Conservation (phyloP, 2,329 filamentous ascomycete genomes). For the Lachnellula suecica region DNA sequence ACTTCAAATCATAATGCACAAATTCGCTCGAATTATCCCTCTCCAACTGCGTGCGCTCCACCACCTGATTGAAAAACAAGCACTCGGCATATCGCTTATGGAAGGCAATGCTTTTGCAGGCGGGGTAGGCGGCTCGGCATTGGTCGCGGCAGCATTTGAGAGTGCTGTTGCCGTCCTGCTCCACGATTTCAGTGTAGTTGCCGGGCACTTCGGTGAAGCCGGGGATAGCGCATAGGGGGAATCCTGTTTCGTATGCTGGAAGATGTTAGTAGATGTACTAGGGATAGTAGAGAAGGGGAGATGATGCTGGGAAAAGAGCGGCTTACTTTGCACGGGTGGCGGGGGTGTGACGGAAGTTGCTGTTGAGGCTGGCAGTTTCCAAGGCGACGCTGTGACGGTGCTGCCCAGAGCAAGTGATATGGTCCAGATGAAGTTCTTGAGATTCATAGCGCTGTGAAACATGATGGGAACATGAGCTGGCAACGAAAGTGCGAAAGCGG, state of each 20-base stretch:
- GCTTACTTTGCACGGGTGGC: neutral
- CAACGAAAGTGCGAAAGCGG: too few relatives aligned
- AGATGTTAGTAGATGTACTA: constrained; percentile 28
- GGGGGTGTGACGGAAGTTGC: neutral
- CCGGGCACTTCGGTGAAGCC: constrained; percentile 13
- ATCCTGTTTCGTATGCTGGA: constrained; percentile 14
- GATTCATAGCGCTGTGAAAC: too few relatives aligned
- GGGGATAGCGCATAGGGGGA: constrained; percentile 14
- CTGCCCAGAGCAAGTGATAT: neutral
- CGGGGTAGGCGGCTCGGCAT: constrained; percentile 2
- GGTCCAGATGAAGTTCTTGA: neutral
- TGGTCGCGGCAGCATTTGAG: constrained; percentile 7
- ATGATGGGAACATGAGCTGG: too few relatives aligned
- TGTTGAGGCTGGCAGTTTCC: neutral
- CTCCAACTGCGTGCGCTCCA: constrained; percentile 16
- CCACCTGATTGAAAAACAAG: constrained; percentile 15
- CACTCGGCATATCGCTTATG: constrained; percentile 11
- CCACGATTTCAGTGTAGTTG: constrained; percentile 12
- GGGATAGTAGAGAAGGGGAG: constrained; percentile 16
- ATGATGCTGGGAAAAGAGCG: constrained; percentile 18
- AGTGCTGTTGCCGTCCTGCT: constrained; percentile 9
- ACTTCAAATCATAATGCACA: constrained; percentile 15
- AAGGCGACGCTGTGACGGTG: neutral
- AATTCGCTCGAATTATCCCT: constrained; percentile 8
- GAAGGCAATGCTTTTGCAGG: constrained; percentile 13